Evolutionary conservation across 176 grass and related monocot species (phyloP).

Genomic region (Thalia dealbata): DNA sequence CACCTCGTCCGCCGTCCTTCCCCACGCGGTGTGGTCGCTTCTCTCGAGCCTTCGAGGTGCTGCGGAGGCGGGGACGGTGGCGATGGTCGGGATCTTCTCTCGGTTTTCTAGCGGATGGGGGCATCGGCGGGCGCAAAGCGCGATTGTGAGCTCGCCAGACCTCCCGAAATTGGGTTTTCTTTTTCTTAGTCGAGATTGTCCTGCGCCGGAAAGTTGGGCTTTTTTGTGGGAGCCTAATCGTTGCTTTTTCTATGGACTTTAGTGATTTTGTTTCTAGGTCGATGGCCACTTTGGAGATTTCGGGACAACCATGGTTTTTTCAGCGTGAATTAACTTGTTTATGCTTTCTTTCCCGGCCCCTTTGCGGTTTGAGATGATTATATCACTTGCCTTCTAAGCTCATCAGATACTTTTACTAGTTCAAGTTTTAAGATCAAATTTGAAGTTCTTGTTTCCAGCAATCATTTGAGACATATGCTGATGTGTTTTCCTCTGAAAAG

Average conservation of each 20-base stretch:
- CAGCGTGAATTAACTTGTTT: not conserved
- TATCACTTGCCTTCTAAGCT: not conserved
- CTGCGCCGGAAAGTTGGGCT: not conserved
- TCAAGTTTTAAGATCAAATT: not conserved
- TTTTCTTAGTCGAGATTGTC: not conserved
- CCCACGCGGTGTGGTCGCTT: not conserved
- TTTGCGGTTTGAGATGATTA: not conserved
- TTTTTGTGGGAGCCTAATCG: too few relatives aligned
- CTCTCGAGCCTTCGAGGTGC: not conserved
- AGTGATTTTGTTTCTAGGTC: not conserved
- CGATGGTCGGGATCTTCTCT: slow-evolving; percentile 15
- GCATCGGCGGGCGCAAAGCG: not conserved
- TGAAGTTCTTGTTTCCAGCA: too few relatives aligned
- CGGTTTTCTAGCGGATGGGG: slow-evolving; percentile 3
- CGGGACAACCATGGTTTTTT: not conserved
- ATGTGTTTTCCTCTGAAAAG: too few relatives aligned
- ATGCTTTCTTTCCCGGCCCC: not conserved
- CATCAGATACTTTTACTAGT: not conserved
- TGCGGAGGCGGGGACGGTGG: not conserved
- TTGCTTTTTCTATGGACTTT: not conserved
- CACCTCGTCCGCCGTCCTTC: not conserved
- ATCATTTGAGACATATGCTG: too few relatives aligned
- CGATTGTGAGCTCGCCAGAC: slow-evolving; percentile 2
- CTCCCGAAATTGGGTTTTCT: not conserved
- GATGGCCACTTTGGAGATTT: not conserved